These are phyloP conservation scores for Raphanus sativus DNA, from an alignment of 345 rosid species.

Conservation along the genomic window DNA sequence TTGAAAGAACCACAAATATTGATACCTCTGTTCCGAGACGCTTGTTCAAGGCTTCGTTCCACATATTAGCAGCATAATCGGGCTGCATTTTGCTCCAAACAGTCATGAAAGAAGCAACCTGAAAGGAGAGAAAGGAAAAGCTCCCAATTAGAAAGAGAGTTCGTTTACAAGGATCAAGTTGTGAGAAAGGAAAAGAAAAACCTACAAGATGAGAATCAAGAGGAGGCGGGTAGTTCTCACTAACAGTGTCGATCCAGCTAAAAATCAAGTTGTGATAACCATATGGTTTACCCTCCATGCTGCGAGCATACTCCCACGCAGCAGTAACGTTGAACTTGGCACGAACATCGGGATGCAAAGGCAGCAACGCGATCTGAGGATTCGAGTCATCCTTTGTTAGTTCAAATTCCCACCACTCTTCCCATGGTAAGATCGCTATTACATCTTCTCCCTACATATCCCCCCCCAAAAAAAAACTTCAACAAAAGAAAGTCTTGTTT, in stretches of 20 bases:
- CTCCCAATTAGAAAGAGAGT: neutral
- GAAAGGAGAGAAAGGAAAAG: conserved; percentile 1
- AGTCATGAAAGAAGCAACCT: conserved; percentile 94
- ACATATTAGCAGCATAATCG: conserved; percentile 83
- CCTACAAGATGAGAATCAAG: conserved; percentile 92
- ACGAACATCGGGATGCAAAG: conserved; percentile 79
- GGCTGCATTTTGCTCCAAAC: conserved; percentile 91
- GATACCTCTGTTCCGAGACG: conserved; percentile 87
- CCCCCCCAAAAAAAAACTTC: neutral
- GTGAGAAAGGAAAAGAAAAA: conserved; percentile 3
- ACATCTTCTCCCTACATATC: conserved; percentile 76
- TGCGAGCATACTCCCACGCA: conserved; percentile 90
- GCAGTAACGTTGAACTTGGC: conserved; percentile 83
- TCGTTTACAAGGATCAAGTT: neutral
- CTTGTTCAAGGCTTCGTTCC: conserved; percentile 95
- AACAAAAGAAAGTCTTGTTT: neutral
- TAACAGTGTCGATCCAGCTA: conserved; percentile 92
- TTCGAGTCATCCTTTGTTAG: conserved; percentile 77
- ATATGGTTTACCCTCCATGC: conserved; percentile 85
- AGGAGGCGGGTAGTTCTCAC: conserved; percentile 91
- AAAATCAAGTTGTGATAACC: conserved; percentile 97
- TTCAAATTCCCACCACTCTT: conserved; percentile 99
- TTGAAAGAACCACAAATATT: too few relatives aligned
- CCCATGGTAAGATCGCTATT: conserved; percentile 85
- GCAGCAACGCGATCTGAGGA: conserved; percentile 91